These are phyloP conservation scores for Drechmeria coniospora DNA, from an alignment of 2,329 filamentous ascomycete species.

Conservation along the genomic window DNA sequence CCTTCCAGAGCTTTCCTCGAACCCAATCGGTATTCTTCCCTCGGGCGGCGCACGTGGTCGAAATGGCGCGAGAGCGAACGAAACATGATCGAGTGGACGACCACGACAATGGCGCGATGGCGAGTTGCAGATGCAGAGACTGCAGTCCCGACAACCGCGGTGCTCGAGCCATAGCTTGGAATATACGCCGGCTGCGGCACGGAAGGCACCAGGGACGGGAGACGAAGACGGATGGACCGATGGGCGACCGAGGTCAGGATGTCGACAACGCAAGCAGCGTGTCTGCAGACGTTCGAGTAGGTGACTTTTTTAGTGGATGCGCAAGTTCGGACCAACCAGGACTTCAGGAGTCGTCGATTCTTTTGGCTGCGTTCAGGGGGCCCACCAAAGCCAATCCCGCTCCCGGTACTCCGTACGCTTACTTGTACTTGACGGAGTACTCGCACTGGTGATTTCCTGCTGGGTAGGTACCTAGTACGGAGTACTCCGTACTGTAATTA, in stretches of 20 bases:
- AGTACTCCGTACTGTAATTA: no score
- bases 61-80: slow-evolving; percentile 14
- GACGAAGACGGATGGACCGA: no score
- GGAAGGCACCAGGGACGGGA: background rate
- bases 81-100: slow-evolving; percentile 12
- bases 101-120: slow-evolving; percentile 8
- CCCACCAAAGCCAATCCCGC: background rate
- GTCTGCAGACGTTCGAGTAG: no score
- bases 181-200: background rate
- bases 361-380: background rate
- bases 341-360: background rate
- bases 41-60: slow-evolving; percentile 17
- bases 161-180: slow-evolving; percentile 26
- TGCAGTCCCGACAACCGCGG: slow-evolving; percentile 19
- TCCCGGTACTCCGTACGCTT: no score
- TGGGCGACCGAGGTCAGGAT: no score
- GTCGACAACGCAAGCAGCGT: no score
- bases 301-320: slow-evolving; percentile 6
- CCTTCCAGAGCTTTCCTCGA: slow-evolving; percentile 24
- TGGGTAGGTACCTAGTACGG: no score
- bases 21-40: slow-evolving; percentile 21
- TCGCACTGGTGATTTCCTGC: no score
- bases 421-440: no score
- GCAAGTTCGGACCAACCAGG: slow-evolving; percentile 11
- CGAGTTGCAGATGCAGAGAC: slow-evolving; percentile 13